A percentile compares a stretch with the other conserved stretches of the same genome.
Conservation (phyloP, 768 basidiomycete species). For the Boletales sp. region DNA sequence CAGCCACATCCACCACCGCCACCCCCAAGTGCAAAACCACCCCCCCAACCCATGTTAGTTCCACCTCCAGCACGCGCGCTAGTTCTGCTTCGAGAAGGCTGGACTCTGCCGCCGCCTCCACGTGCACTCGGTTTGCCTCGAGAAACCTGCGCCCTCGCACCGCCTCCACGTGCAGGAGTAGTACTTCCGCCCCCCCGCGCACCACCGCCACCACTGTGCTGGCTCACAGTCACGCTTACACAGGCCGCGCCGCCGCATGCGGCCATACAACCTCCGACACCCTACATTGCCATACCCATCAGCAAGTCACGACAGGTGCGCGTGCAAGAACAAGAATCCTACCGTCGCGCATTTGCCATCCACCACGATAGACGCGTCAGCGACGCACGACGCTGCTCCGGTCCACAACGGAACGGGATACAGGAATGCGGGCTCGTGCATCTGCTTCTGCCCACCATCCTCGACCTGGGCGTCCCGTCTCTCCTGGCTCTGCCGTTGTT, state of each 20-base stretch:
- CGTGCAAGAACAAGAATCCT: not conserved
- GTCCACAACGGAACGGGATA: constrained; percentile 8
- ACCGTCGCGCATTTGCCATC: constrained; percentile 4
- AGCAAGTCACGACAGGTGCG: not conserved
- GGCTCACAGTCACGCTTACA: not conserved
- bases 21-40: no score
- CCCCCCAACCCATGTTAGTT: no score
- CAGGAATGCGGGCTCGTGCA: constrained; percentile 7
- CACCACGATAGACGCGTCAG: not conserved
- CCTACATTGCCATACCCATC: not conserved
- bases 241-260: constrained; percentile 1
- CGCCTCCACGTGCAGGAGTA: not conserved
- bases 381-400: not conserved
- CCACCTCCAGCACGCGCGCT: no score
- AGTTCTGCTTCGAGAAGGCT: no score
- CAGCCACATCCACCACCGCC: not conserved
- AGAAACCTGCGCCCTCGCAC: not conserved
- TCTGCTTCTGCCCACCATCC: not conserved
- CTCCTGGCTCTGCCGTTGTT: constrained; percentile 6
- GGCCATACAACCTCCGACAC: constrained; percentile 1
- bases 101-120: no score
- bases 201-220: not conserved
- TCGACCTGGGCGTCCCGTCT: not conserved
- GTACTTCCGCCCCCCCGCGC: not conserved
- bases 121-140: no score